Base-by-base conservation (phyloP, 1,284 basidiomycete species). In the Cryptococcus sp. region DNA sequence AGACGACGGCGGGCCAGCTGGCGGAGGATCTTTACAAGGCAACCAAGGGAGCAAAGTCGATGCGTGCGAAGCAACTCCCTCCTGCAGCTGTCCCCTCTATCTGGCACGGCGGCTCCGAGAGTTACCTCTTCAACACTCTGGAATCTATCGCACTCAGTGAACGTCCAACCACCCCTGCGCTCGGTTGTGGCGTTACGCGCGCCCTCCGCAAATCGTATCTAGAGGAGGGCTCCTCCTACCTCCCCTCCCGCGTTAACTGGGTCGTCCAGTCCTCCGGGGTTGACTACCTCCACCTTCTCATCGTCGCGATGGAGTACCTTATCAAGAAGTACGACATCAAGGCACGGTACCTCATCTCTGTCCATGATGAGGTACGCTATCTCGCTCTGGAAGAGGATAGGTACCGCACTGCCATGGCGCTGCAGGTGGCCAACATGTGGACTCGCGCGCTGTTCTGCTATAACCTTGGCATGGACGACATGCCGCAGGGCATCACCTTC, bases 211-310 rank as follows among this genome's bases (percentile, higher is more conserved):
- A 91, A 77, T 86, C 88, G 61, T 89, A 91, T 73, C 83, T 99
- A 1, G 83, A 83, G 42, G 76, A 78, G 38, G 77, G 72, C 1
- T 65, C 70, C 16, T 90, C 95, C 65, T 98, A 91, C 77, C 88
- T 98, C 83, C 89, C 96, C 0, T 95, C 91, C 13, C 85, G 95
- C 24, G 95, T 98, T 79, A 99, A 99, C 73, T 98, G 96, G 96
- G 96, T 96, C 49, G 96, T 99, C 7, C 96, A 98, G 73, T 96
- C 92, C 7, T 97, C 92, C 0, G 96, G 95, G 20, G 95, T 98
- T 43, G 95, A 98, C 78, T 98, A 99, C 71, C 85, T 98, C 13
- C 95, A 98, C 70, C 84, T 99, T 47, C 84, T 98, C 56, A 92
- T 98, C 69, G 89, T 94, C 28, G 84, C 92, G 1, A 98, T 98